Evolutionary conservation across 805 yeast species (phyloP).

Genomic region (Kazachstania africana): DNA sequence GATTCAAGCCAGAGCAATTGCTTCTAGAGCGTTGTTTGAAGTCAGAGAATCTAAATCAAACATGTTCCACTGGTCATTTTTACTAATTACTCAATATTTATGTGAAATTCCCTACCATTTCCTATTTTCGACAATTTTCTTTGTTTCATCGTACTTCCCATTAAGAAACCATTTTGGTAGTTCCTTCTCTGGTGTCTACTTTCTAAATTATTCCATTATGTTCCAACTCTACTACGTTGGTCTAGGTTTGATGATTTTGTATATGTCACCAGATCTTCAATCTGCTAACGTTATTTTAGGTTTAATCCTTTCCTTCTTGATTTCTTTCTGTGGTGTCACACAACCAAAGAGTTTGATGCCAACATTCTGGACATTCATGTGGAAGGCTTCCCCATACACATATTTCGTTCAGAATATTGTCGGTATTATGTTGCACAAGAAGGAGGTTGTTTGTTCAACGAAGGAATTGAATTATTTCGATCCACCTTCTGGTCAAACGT

Average conservation of each 20-base stretch:
- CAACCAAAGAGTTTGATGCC: slow-evolving; percentile 30
- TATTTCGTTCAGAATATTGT: slow-evolving; percentile 35
- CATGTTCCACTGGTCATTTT: slow-evolving; percentile 31
- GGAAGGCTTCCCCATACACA: slow-evolving; percentile 32
- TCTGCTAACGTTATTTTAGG: slow-evolving; percentile 20
- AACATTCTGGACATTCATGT: slow-evolving; percentile 33
- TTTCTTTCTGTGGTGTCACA: slow-evolving; percentile 30
- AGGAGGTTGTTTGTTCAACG: slow-evolving; percentile 32
- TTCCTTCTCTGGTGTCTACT: slow-evolving; percentile 37
- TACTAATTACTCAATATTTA: slow-evolving; percentile 26
- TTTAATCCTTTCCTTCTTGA: slow-evolving; percentile 19
- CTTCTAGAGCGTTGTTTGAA: slow-evolving; percentile 30
- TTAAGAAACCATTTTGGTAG: slow-evolving; percentile 21
- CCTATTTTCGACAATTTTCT: slow-evolving; percentile 22
- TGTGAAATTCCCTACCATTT: slow-evolving; percentile 29
- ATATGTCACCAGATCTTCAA: slow-evolving; percentile 16
- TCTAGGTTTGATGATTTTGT: slow-evolving; percentile 27
- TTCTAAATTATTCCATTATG: slow-evolving; percentile 30
- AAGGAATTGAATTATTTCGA: slow-evolving; percentile 12
- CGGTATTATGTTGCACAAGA: slow-evolving; percentile 37
- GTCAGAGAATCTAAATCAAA: slow-evolving; percentile 32
- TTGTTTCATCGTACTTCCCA: slow-evolving; percentile 32
- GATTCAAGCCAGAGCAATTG: slow-evolving; percentile 28
- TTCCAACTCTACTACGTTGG: slow-evolving; percentile 37
- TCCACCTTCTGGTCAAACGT: slow-evolving; percentile 15